These are phyloP conservation scores for Tricholoma terreum DNA, from an alignment of 768 basidiomycete genomes.

Conservation along the genomic window DNA sequence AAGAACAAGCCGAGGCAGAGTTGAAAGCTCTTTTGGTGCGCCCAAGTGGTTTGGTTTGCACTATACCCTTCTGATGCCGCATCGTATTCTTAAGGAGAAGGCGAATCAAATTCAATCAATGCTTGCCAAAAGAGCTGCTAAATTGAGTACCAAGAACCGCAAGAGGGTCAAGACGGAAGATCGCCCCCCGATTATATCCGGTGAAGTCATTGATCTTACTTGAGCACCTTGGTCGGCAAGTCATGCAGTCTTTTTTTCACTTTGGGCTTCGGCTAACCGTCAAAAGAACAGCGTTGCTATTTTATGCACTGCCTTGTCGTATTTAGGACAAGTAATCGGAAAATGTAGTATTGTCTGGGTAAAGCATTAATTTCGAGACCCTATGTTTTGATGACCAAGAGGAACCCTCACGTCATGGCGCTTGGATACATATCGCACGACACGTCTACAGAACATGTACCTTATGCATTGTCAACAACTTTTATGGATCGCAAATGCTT, in stretches of 20 bases:
- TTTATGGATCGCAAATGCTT: no score
- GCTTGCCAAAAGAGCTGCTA: slow-evolving; percentile 10
- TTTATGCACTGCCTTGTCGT: no score
- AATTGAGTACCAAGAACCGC: neutral
- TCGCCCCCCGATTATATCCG: slow-evolving; percentile 4
- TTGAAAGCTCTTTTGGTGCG: neutral
- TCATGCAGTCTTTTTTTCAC: neutral
- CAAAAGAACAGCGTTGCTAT: no score
- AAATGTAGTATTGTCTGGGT: no score
- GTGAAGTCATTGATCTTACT: slow-evolving; percentile 22
- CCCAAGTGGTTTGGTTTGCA: neutral
- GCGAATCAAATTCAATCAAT: slow-evolving; percentile 10
- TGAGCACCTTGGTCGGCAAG: neutral
- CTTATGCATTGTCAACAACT: no score
- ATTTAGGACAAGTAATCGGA: no score
- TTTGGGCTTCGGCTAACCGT: neutral
- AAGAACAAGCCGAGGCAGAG: neutral
- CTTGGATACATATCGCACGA: no score
- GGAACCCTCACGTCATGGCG: no score
- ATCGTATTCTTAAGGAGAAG: neutral
- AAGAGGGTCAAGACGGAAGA: slow-evolving; percentile 16
- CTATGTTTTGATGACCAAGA: no score
- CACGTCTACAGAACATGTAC: no score
- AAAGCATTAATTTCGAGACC: no score
- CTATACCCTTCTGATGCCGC: neutral